Evolutionary conservation across 2,329 filamentous ascomycete genomes (phyloP), one percentile per base, ranked within the genome.

Genomic region (Diplocarpon mali): DNA sequence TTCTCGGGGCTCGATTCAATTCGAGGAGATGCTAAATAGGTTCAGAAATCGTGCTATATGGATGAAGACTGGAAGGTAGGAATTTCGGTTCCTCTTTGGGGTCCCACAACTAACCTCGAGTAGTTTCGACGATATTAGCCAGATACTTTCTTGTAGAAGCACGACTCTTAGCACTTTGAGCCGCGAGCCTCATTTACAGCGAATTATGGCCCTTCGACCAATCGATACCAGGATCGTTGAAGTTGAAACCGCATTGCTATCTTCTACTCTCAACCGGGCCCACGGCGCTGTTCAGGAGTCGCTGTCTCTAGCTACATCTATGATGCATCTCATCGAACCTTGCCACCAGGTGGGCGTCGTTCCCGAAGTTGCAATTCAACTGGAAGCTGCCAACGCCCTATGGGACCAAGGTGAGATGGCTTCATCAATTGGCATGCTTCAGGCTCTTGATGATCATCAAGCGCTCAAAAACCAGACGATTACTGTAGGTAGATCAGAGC

Each of bases 321-420:
- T 98, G n/a, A 84, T 79, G 11, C 79, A 85, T 44, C 71, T 96
- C 20, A 76, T 88, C n/a, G 61, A 69, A 5, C 69, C 79, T 3
- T 92, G 85, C 59, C 72, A 74, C 48, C 69, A 75, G 0, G 64
- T 86, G n/a, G 85, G 83, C 0, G 66, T 96, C 2, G 75, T 80
- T 46, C 77, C 95, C 36, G 83, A 88, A 58, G 84, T 80, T 11
- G 80, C 80, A 11, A 77, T 88, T 32, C 79, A 81, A 51, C 76
- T 90, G 43, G 92, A 96, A 62, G 77, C 85, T 7, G 89, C 93
- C 10, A 87, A 84, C 57, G 87, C 93, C 6, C 69, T 98, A 1
- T 98, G 92, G 90, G 87, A 93, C 50, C 84, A 95, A 60, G 88
- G 88, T 11, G 90, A 98, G 63, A 85, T 86, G 69, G 78, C 82